These are phyloP conservation scores for Peronospora farinosa DNA, from an alignment of 352 stramenopile genomes.

Conservation along the genomic window DNA sequence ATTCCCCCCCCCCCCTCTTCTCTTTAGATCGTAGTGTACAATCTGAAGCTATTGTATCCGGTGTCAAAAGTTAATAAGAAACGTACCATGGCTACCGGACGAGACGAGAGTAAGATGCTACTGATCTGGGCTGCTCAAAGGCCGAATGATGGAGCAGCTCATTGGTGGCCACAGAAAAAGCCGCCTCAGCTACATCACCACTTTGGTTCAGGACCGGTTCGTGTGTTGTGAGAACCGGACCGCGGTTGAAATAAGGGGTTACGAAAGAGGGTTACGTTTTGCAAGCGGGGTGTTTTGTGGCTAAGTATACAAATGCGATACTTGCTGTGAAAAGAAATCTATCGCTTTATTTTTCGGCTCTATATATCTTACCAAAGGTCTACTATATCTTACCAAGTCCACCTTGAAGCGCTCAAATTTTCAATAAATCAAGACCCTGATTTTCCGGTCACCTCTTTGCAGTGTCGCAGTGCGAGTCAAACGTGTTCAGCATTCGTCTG, in stretches of 20 bases:
- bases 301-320: not conserved
- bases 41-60: slow-evolving; percentile 1
- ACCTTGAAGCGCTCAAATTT: too few relatives aligned
- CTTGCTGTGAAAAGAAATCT: too few relatives aligned
- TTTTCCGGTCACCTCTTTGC: too few relatives aligned
- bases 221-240: slow-evolving; percentile 6
- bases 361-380: too few relatives aligned
- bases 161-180: slow-evolving; percentile 25
- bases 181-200: slow-evolving; percentile 7
- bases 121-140: slow-evolving; percentile 35
- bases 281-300: not conserved
- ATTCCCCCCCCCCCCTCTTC: not conserved
- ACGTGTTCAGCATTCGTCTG: too few relatives aligned
- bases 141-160: slow-evolving; percentile 35
- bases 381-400: too few relatives aligned
- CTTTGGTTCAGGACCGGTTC: slow-evolving; percentile 20
- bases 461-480: too few relatives aligned
- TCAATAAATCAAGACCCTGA: not conserved
- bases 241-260: not conserved
- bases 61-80: slow-evolving; percentile 3
- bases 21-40: not conserved
- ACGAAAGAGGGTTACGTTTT: not conserved
- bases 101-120: slow-evolving; percentile 37
- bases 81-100: slow-evolving; percentile 42
- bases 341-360: too few relatives aligned